Evolutionary conservation across 2,329 filamentous ascomycete species (phyloP), one percentile per base, ranked within the genome.

Genomic region (Elsinoe necatrix): DNA sequence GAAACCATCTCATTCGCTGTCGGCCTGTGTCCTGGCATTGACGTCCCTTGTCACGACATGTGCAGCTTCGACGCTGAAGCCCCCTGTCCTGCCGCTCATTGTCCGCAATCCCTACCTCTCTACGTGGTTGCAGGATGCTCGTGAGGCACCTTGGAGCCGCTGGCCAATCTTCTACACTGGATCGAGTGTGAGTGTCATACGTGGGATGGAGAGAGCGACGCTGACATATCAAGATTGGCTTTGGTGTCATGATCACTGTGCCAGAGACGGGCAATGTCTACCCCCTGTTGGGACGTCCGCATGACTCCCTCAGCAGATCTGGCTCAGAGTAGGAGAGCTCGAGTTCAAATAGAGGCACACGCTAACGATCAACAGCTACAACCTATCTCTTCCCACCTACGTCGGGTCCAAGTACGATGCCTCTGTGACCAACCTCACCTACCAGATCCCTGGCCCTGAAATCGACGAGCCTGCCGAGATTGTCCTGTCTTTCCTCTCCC

Each of bases 161-260:
- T 95, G 89, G 89, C 89, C 89, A 21, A 92, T 92, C 69, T 90
- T 91, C 69, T 91, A 84, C 77, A 87, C 85, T 5, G 86, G 87
- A 31, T 76, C 83, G 64, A 78, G 85, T 67, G 77, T 81, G 69
- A 55, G 68, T 56, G 31, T 8, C 6, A 16, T 16, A 18, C 14
- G 18, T 4, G n/a, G 21, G 20, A 20, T 11, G 48, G 25, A 50
- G n/a, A 37, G 16, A 29, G 29, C n/a, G 14, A 39, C 25, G 34
- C 48, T 52, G 57, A 34, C 21, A 8, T 25, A 18, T 23, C 34
- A 25, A 80, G 73, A 70, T 86, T 57, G 84, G 84, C 42, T 78
- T 87, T 61, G 78, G 80, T 5, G 71, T 87, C 51, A 74, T 87
- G 59, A 83, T 82, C 37, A 78, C 80, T 21, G 72, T 85, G 11